Evolutionary conservation across 2,329 filamentous ascomycete genomes (phyloP).

Genomic region (Orbilia quercus): DNA sequence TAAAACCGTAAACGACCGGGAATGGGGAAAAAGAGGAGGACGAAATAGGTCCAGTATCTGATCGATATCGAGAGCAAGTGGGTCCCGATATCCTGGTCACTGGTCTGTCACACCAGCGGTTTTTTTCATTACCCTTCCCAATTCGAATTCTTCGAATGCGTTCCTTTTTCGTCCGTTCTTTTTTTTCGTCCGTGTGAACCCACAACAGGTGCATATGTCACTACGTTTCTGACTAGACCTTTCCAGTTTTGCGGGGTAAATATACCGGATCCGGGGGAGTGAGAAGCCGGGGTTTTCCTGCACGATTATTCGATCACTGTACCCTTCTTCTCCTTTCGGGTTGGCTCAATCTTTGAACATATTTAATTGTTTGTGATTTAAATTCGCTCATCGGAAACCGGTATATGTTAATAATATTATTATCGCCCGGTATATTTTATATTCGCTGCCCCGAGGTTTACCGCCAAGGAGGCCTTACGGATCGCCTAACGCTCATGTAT

Average conservation of each 20-base stretch:
- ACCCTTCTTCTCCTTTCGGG: no score
- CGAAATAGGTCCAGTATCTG: neutral
- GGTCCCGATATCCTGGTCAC: slow-evolving; percentile 38
- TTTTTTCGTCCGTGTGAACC: neutral
- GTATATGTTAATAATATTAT: no score
- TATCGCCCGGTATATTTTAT: no score
- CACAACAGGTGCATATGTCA: neutral
- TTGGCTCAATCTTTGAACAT: no score
- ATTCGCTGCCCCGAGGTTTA: no score
- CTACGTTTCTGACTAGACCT: neutral
- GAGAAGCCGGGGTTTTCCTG: neutral
- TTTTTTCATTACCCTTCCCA: no score
- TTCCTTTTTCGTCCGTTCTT: slow-evolving; percentile 6
- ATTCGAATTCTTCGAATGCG: slow-evolving; percentile 4
- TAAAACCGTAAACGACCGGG: neutral
- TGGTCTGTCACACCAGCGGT: slow-evolving; percentile 39
- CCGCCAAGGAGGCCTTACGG: no score
- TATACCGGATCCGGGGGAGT: neutral
- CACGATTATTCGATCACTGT: no score
- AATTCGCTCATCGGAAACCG: no score
- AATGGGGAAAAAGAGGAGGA: neutral
- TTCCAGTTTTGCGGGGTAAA: neutral
- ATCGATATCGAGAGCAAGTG: slow-evolving; percentile 16
- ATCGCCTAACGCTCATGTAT: no score
- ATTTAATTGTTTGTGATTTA: no score